A percentile compares a stretch with the other conserved stretches of the same genome.
Evolutionary conservation across 495 filamentous ascomycete species (phyloP).

Genomic region (Tuber umbilicatum): DNA sequence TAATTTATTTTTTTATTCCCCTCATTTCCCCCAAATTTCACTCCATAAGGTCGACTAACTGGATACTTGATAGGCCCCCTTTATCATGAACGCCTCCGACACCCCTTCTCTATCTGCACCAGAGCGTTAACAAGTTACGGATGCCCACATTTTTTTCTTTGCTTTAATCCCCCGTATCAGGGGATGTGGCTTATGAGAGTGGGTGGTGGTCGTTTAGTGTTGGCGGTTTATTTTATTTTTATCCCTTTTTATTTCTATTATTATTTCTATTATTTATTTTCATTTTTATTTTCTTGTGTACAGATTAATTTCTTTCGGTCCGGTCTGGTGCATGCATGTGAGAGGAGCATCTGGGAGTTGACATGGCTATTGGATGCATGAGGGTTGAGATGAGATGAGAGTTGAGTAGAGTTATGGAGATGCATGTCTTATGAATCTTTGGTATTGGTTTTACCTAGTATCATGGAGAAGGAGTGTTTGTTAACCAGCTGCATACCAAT

Average conservation of each 20-base stretch:
- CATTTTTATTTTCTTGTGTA: neutral
- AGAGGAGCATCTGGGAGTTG: neutral
- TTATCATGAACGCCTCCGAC: slow-evolving; percentile 34
- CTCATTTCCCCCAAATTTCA: neutral
- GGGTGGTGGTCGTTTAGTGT: neutral
- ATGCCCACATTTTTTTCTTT: neutral
- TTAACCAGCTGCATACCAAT: neutral
- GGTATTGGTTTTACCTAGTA: neutral
- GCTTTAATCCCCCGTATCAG: neutral
- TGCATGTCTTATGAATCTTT: neutral
- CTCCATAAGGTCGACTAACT: slow-evolving; percentile 3
- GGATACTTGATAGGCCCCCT: slow-evolving; percentile 25
- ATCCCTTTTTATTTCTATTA: neutral
- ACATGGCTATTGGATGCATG: neutral
- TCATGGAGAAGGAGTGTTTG: neutral
- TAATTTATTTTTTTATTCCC: slow-evolving; percentile 14
- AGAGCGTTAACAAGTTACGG: slow-evolving; percentile 7
- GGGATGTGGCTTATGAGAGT: neutral
- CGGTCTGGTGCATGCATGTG: neutral
- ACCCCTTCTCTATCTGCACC: slow-evolving; percentile 25
- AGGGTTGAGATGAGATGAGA: neutral
- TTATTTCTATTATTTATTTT: neutral
- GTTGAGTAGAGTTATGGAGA: neutral
- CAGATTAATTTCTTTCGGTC: neutral
- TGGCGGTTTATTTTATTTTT: neutral